Evolutionary conservation across 2,329 filamentous ascomycete species (phyloP).

Genomic region (Madurella mycetomatis): DNA sequence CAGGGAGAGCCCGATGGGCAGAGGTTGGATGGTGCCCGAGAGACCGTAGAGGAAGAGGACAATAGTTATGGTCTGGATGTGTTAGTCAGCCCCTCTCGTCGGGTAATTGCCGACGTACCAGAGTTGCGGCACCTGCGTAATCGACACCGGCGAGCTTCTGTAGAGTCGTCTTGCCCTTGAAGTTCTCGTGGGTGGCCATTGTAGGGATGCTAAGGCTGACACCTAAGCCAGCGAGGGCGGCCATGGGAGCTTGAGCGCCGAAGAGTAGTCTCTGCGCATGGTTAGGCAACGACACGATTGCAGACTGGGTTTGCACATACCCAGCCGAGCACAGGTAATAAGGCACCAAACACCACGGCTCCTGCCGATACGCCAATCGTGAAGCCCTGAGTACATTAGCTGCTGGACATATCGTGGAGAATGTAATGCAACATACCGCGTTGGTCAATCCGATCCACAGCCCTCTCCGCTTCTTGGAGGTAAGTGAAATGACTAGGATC

Average conservation of each 20-base stretch:
- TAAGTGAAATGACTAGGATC: constrained; percentile 72
- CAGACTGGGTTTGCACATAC: constrained; percentile 40
- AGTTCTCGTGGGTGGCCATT: constrained; percentile 30
- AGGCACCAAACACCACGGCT: constrained; percentile 31
- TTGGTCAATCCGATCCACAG: constrained; percentile 72
- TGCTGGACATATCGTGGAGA: constrained; percentile 45
- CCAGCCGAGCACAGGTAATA: constrained; percentile 57
- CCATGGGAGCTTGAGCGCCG: constrained; percentile 63
- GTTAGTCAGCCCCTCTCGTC: constrained; percentile 16
- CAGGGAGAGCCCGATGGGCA: constrained; percentile 58
- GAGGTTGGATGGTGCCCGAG: constrained; percentile 55
- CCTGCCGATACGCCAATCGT: constrained; percentile 31
- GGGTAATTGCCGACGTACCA: constrained; percentile 43
- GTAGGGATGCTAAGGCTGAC: constrained; percentile 63
- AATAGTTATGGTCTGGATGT: constrained; percentile 55
- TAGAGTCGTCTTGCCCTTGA: constrained; percentile 38
- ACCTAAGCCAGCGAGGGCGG: constrained; percentile 55
- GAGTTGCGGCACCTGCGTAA: constrained; percentile 65
- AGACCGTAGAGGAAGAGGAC: constrained; percentile 68
- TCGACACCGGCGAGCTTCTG: constrained; percentile 64
- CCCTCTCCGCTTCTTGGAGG: constrained; percentile 62
- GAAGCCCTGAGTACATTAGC: constrained; percentile 28
- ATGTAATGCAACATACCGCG: constrained; percentile 61
- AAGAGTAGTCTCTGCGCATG: constrained; percentile 63
- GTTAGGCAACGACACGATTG: neutral